phyloP scores from a whole-genome alignment of 768 basidiomycete species.

The Piloderma croceum region DNA sequence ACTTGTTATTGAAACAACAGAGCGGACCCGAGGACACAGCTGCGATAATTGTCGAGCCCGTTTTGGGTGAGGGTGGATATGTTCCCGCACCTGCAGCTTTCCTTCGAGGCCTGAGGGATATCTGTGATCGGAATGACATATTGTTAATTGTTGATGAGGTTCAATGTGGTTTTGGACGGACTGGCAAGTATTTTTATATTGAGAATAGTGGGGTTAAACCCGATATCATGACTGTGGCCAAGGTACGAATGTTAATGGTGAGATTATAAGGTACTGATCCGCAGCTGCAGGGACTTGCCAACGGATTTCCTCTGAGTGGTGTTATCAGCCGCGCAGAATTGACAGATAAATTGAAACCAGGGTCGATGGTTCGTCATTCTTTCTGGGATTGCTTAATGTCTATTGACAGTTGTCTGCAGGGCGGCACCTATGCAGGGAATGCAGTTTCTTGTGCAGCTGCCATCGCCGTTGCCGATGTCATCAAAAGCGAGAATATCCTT shows the following conservation, averaged over 20 bases:
- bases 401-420: slow-evolving; percentile 36
- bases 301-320: slow-evolving; percentile 91
- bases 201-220: slow-evolving; percentile 82
- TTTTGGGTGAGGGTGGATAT: slow-evolving; percentile 94
- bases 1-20: slow-evolving; percentile 75
- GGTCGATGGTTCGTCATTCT: slow-evolving; percentile 57
- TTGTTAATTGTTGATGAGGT: slow-evolving; percentile 84
- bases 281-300: slow-evolving; percentile 61
- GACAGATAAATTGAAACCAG: slow-evolving; percentile 71
- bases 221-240: slow-evolving; percentile 86
- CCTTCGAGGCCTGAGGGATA: slow-evolving; percentile 67
- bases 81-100: slow-evolving; percentile 81
- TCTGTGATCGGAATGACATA: slow-evolving; percentile 87
- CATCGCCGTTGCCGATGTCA: slow-evolving; percentile 70
- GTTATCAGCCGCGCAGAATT: slow-evolving; percentile 76
- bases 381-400: background rate
- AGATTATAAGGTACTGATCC: background rate
- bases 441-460: slow-evolving; percentile 90
- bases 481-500: slow-evolving; percentile 76
- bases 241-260: slow-evolving; percentile 37
- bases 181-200: slow-evolving; percentile 77
- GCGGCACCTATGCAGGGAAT: slow-evolving; percentile 90
- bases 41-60: slow-evolving; percentile 90
- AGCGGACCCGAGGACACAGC: slow-evolving; percentile 81
- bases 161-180: slow-evolving; percentile 86